phyloP scores from a whole-genome alignment of 1,284 basidiomycete genomes.

The Puccinia triticina region DNA sequence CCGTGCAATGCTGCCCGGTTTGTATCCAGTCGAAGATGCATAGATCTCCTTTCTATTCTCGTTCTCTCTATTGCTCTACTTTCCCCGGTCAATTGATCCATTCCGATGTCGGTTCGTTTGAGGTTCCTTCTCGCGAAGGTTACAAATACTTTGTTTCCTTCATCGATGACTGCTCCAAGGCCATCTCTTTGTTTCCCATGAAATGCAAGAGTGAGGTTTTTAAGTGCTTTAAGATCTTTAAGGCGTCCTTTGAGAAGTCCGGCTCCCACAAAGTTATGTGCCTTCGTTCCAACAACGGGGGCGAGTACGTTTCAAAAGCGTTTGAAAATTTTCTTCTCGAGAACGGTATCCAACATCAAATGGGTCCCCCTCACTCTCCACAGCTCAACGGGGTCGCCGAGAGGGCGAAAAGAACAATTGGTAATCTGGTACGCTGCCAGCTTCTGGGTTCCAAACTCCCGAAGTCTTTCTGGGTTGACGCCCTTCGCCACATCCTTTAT shows the following conservation, averaged over 20 bases:
- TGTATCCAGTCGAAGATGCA: too few species aligned
- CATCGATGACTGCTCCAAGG: too few species aligned
- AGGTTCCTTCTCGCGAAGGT: too few species aligned
- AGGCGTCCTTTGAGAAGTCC: constrained; percentile 56
- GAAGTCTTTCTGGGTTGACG: too few species aligned
- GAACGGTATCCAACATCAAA: not conserved
- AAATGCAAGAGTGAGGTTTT: constrained; percentile 56
- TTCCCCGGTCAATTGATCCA: too few species aligned
- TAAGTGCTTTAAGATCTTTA: constrained; percentile 1
- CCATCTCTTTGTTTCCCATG: too few species aligned
- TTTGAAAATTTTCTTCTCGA: not conserved
- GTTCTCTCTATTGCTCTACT: too few species aligned
- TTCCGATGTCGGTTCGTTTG: too few species aligned
- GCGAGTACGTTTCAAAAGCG: not conserved
- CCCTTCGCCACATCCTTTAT: not conserved
- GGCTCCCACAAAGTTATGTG: constrained; percentile 29
- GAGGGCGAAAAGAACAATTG: not conserved
- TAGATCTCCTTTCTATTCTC: too few species aligned
- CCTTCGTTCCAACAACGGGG: not conserved
- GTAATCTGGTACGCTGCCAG: not conserved
- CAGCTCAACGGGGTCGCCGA: constrained; percentile 19
- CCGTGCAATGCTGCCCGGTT: too few species aligned
- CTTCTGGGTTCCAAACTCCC: not conserved
- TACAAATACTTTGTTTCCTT: too few species aligned
- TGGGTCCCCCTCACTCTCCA: constrained; percentile 25